These are phyloP conservation scores for Cladosporium halotolerans DNA, from an alignment of 2,329 filamentous ascomycete genomes.

Conservation along the genomic window DNA sequence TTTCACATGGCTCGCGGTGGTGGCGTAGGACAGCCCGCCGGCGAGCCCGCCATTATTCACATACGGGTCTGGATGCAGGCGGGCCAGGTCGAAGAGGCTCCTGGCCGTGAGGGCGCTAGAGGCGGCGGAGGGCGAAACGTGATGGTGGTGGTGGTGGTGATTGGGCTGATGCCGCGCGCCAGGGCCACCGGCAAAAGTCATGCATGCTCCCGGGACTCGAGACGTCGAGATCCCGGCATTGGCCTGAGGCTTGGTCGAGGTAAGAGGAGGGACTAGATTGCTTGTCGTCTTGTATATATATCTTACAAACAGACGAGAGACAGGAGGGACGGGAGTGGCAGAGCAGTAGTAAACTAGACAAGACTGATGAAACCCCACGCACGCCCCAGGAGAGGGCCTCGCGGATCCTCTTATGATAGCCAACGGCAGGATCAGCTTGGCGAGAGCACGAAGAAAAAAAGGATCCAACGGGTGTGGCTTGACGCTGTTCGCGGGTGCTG, in stretches of 20 bases:
- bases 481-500: neutral
- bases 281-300: too few relatives aligned
- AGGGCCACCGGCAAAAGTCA: conserved; percentile 8
- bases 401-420: neutral
- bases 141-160: conserved; percentile 12
- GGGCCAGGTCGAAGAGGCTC: conserved; percentile 6
- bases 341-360: neutral
- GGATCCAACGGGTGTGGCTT: neutral
- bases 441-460: neutral
- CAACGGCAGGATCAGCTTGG: neutral
- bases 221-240: neutral
- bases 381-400: neutral
- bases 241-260: too few relatives aligned
- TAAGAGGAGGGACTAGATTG: too few relatives aligned
- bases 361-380: neutral
- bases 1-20: neutral
- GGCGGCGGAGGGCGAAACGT: neutral
- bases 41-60: neutral
- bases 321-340: neutral
- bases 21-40: neutral
- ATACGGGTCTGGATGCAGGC: neutral
- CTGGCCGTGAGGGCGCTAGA: conserved; percentile 3
- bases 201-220: conserved; percentile 5
- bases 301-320: too few relatives aligned
- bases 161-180: conserved; percentile 8